Base-by-base conservation (phyloP, 768 basidiomycete genomes). In the Kwoniella mangroviensis region DNA sequence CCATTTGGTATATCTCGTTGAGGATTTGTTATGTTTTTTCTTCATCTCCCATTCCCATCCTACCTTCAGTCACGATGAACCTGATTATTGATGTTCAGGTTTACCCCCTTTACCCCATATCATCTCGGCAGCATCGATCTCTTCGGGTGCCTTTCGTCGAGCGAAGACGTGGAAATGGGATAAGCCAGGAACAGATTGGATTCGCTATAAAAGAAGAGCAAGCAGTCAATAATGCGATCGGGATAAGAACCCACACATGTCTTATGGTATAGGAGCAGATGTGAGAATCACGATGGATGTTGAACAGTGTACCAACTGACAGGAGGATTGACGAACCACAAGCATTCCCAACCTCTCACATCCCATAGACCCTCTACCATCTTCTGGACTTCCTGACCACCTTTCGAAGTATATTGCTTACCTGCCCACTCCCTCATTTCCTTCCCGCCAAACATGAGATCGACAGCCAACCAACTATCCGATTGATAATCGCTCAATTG, bases 91-190 rank as follows among this genome's bases (percentile, higher is more conserved):
- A 34, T 34, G 34, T 34, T 34, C 34, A 19, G 26, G 13, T 49
- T 15, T 17, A 13, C 19, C 52, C 7, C 10, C 13, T 21, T 19
- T 61, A 11, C 58, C 60, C 65, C 65, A 64, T 12, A 64, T 34
- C 3, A 26, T 34, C 61, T 78, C 79, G 13, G 71, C 65, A 21
- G 73, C 73, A 57, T 81, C 76, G 45, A 79, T 79, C 74, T 81
- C 77, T 41, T 77, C 77, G 5, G 77, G 77, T 4, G 79, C 77
- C 57, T 79, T 81, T 7, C 78, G 65, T 13, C 82, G 58, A 19
- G 81, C 82, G 65, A 83, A 82, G 24, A 83, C 75, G 69, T 83
- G 82, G 67, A 80, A 81, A 66, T 83, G 82, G 17, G 81, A 78
- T 24, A 83, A 76, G 1, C 80, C 79, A 13, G 75, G 79, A 1